A percentile compares a stretch with the other conserved stretches of the same genome.
Evolutionary conservation across 2,329 filamentous ascomycete species (phyloP).

Genomic region (Clonostachys byssicola): DNA sequence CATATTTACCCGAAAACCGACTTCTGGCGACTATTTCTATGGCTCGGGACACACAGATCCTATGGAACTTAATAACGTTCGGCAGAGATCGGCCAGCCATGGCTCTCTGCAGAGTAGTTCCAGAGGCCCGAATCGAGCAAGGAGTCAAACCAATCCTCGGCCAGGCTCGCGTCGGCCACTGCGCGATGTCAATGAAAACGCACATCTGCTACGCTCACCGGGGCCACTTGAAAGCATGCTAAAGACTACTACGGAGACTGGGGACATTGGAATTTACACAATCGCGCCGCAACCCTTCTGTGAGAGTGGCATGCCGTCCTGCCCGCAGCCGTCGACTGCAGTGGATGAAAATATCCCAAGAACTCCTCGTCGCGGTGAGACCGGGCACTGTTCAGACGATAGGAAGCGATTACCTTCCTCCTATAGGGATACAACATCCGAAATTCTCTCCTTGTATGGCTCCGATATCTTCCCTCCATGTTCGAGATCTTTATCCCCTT

Average conservation of each 20-base stretch:
- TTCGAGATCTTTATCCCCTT: slow-evolving; percentile 36
- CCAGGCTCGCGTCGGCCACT: slow-evolving; percentile 28
- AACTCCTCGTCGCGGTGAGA: too few species aligned
- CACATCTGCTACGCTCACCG: slow-evolving; percentile 38
- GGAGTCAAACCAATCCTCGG: slow-evolving; percentile 8
- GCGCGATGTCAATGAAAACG: slow-evolving; percentile 36
- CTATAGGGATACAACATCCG: slow-evolving; percentile 46
- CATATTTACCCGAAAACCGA: too few species aligned
- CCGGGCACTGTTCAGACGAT: slow-evolving; percentile 22
- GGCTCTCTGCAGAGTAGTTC: slow-evolving; percentile 28
- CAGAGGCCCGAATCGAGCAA: slow-evolving; percentile 13
- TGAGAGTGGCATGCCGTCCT: too few species aligned
- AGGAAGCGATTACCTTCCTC: slow-evolving; percentile 36
- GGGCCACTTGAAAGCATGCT: slow-evolving; percentile 60
- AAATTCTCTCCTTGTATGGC: slow-evolving; percentile 52
- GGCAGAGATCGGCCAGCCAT: slow-evolving; percentile 31
- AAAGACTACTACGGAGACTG: slow-evolving; percentile 61
- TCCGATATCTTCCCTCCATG: slow-evolving; percentile 32
- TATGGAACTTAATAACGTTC: not conserved
- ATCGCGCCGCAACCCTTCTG: slow-evolving; percentile 24
- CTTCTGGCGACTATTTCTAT: not conserved
- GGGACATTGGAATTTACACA: slow-evolving; percentile 59
- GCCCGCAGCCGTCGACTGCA: too few species aligned
- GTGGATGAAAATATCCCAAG: too few species aligned
- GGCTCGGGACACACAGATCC: slow-evolving; percentile 3